Evolutionary conservation across 1,139 yeast species (phyloP).

Genomic region (Meyerozyma smithsonii): DNA sequence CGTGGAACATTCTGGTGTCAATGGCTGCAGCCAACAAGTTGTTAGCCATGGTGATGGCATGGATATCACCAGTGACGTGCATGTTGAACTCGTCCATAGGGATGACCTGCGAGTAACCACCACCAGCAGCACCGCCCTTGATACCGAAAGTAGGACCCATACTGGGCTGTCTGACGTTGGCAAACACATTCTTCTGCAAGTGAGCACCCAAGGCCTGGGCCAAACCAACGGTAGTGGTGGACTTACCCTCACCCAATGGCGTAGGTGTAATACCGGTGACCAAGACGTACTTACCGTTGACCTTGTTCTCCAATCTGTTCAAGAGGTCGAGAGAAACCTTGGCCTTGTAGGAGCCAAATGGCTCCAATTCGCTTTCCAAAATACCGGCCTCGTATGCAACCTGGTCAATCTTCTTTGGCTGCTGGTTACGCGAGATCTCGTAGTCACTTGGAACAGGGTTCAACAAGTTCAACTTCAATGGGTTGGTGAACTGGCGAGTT

Average conservation of each 20-base stretch:
- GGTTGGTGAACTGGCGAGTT: conserved; percentile 49
- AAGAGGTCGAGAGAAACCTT: conserved; percentile 55
- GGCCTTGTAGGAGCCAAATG: conserved; percentile 71
- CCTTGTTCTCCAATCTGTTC: conserved; percentile 54
- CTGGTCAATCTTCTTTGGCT: conserved; percentile 59
- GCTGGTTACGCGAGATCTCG: conserved; percentile 68
- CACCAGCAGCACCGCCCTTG: conserved; percentile 89
- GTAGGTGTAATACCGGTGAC: conserved; percentile 85
- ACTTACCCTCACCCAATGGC: conserved; percentile 79
- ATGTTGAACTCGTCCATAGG: conserved; percentile 87
- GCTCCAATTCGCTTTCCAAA: conserved; percentile 58
- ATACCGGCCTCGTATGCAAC: conserved; percentile 66
- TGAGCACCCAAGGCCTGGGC: conserved; percentile 81
- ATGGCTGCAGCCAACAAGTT: conserved; percentile 79
- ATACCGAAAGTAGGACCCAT: conserved; percentile 90
- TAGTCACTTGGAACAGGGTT: conserved; percentile 74
- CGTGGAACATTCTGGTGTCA: conserved; percentile 82
- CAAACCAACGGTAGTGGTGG: conserved; percentile 75
- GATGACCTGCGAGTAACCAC: conserved; percentile 79
- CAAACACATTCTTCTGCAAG: conserved; percentile 61
- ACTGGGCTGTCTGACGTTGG: conserved; percentile 80
- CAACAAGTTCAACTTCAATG: conserved; percentile 39
- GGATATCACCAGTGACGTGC: conserved; percentile 83
- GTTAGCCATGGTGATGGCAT: conserved; percentile 77
- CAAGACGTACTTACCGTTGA: conserved; percentile 57